These are phyloP conservation scores for Rhododendron molle DNA, from an alignment of 148 eudicot species.

Conservation along the genomic window DNA sequence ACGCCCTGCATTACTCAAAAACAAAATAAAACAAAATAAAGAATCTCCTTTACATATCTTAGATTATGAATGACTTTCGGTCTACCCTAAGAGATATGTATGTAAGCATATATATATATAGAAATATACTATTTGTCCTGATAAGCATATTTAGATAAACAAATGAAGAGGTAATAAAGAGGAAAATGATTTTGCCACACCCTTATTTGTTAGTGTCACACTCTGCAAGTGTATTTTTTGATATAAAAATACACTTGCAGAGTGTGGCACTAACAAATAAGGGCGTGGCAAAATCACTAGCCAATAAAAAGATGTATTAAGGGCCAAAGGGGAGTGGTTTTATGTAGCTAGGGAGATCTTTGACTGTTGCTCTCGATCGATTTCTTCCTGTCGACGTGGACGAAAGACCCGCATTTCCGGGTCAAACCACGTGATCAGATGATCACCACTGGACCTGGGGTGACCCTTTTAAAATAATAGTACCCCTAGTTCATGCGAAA, in stretches of 20 bases:
- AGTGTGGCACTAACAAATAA: too few relatives aligned
- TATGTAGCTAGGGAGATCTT: background rate
- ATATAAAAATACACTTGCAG: too few relatives aligned
- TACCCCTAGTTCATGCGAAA: background rate
- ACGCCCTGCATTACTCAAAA: background rate
- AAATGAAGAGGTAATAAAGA: too few relatives aligned
- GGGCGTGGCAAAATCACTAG: too few relatives aligned
- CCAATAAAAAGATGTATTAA: background rate
- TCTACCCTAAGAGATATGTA: background rate
- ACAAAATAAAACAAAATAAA: too few relatives aligned
- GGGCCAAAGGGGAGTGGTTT: background rate
- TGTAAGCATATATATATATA: background rate
- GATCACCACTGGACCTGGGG: background rate
- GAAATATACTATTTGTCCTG: background rate
- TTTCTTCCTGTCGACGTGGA: constrained; percentile 11
- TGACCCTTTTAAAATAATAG: background rate
- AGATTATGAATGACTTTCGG: background rate
- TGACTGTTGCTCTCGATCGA: constrained; percentile 13
- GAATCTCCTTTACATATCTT: background rate
- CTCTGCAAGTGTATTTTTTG: too few relatives aligned
- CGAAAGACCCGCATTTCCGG: constrained; percentile 11
- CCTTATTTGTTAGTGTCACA: too few relatives aligned
- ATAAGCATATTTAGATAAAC: background rate
- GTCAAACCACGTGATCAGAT: constrained; percentile 17
- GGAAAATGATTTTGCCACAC: too few relatives aligned